Conservation (phyloP, 768 basidiomycete genomes). For the Calocybe cyanea region DNA sequence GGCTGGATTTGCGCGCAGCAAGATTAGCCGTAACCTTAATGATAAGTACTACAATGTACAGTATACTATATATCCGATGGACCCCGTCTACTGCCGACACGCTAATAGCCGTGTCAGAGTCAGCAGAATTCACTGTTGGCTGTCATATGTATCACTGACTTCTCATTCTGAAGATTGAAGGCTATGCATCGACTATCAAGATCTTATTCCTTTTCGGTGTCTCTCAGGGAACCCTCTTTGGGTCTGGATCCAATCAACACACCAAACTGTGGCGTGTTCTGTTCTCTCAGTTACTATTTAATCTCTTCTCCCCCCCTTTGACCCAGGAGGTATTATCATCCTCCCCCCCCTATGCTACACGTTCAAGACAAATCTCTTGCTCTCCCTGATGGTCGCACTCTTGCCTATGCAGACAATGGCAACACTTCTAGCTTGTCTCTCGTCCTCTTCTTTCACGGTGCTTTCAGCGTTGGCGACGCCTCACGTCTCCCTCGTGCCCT, state of each 20-base stretch:
- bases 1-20: no score
- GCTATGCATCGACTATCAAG: no score
- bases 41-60: no score
- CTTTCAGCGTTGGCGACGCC: constrained; percentile 31
- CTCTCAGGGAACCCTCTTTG: constrained; percentile 7
- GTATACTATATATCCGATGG: no score
- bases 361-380: constrained; percentile 36
- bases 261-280: constrained; percentile 9
- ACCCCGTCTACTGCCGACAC: no score
- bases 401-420: constrained; percentile 34
- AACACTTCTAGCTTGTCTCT: constrained; percentile 29
- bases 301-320: background rate
- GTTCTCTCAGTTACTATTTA: constrained; percentile 1
- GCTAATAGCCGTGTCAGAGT: no score
- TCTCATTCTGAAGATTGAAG: no score
- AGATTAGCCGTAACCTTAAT: no score
- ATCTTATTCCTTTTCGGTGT: constrained; percentile 11
- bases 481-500: constrained; percentile 9
- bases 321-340: background rate
- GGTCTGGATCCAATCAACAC: constrained; percentile 1
- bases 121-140: no score
- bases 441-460: constrained; percentile 37
- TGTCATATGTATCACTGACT: no score
- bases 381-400: constrained; percentile 20
- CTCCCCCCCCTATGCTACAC: constrained; percentile 21